Base-by-base conservation (phyloP, 202 grass and related monocot genomes). In the Panicum hallii region DNA sequence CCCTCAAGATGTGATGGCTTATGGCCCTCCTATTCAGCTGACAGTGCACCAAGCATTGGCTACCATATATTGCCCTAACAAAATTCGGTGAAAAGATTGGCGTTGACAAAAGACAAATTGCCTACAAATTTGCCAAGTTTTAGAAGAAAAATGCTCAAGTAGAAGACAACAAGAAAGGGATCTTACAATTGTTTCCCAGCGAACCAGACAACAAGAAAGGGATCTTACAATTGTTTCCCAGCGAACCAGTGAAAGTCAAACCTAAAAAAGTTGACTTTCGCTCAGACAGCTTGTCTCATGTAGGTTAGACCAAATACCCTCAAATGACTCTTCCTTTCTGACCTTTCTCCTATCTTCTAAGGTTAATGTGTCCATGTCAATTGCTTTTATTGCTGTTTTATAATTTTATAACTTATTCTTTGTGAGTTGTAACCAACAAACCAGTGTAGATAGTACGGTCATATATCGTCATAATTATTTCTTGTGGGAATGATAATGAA, bases 31-130 rank as follows among this genome's bases (percentile, higher is more conserved):
- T 45, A 84, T 95, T 82, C 50, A 91, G 49, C 86, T 97, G n/a
- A 95, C 84, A 34, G 72, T 93, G 45, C 90, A 93, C 58, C 81
- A 90, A 70, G 90, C 90, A 20, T 78, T 97, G 82, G 92, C 83
- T 67, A 91, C 87, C n/a, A 26, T 95, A 58, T 97, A 90, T 62
- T 77, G 49, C 45, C 85, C 79, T 12, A 44, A 28, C 5, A 30
- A 7, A 20, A 57, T 57, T 30, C 12, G 14, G 13, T 81, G n/a
- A 81, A 44, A 81, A 44, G 36, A 28, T 44, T 41, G 11, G 0
- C 28, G 0, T 52, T 66, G 23, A 11, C 52, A 13, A 65, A 79
- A 65, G 9, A 9, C 23, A 11, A 56, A 12, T 49, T 72, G 2
- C 3, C 8, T 38, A 54, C 19, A 32, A 66, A 34, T 78, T 30